These are phyloP conservation scores for Melastoma malabathricum DNA, from an alignment of 345 rosid genomes.

Conservation along the genomic window DNA sequence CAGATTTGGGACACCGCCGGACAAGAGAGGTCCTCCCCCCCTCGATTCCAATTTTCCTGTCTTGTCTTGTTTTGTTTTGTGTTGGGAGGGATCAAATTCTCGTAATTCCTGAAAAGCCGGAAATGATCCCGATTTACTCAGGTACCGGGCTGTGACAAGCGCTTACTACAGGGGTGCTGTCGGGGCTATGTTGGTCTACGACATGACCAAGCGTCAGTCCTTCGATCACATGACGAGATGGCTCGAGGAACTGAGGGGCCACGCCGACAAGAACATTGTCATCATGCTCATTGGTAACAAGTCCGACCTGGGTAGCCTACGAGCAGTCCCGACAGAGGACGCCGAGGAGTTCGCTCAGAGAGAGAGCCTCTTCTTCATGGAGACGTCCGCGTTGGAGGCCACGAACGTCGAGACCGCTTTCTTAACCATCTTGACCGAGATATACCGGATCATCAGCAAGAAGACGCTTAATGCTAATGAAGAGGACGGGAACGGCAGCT, in stretches of 20 bases:
- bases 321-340: constrained; percentile 72
- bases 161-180: constrained; percentile 78
- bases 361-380: constrained; percentile 78
- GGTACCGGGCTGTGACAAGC: constrained; percentile 82
- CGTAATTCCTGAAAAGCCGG: not conserved
- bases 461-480: constrained; percentile 47
- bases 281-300: constrained; percentile 78
- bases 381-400: constrained; percentile 73
- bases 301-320: constrained; percentile 54
- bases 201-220: constrained; percentile 82
- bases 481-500: constrained; percentile 21
- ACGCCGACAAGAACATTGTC: constrained; percentile 71
- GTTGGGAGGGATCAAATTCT: not conserved
- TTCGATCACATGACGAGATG: constrained; percentile 77
- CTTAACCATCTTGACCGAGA: constrained; percentile 54
- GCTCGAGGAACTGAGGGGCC: constrained; percentile 74
- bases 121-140: constrained; percentile 8
- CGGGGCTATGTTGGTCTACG: constrained; percentile 75
- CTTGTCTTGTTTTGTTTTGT: constrained; percentile 1
- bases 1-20: constrained; percentile 95
- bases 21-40: constrained; percentile 45
- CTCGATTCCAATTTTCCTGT: not conserved
- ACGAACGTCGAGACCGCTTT: constrained; percentile 76
- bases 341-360: constrained; percentile 80
- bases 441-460: constrained; percentile 62